phyloP scores from a whole-genome alignment of 2,329 filamentous ascomycete species.

The Ceratocystis colombiana region DNA sequence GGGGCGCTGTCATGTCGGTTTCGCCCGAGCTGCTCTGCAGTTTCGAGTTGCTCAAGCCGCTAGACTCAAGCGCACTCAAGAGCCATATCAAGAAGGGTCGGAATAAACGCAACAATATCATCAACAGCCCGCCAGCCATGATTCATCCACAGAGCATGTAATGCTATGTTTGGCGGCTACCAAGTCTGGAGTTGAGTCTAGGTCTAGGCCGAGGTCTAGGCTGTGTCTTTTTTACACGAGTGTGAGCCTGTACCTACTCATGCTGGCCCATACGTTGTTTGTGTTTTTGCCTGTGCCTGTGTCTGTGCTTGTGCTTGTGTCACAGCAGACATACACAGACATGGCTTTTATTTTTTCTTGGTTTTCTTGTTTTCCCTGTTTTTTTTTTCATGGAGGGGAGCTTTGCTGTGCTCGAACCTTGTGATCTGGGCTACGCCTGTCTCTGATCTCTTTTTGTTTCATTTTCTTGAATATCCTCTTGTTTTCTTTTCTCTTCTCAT shows the following conservation, averaged over 20 bases:
- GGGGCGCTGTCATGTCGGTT: conserved; percentile 98
- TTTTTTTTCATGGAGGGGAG: not conserved
- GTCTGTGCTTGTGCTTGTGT: not conserved
- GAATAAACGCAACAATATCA: conserved; percentile 86
- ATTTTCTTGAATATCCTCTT: not conserved
- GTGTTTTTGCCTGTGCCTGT: not conserved
- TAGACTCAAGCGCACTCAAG: conserved; percentile 92
- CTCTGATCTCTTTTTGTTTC: too few species aligned
- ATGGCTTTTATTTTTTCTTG: not conserved
- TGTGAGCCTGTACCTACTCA: not conserved
- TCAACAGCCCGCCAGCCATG: conserved; percentile 62
- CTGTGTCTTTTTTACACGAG: too few species aligned
- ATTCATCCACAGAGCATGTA: conserved; percentile 25
- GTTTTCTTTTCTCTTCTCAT: not conserved
- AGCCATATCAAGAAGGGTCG: conserved; percentile 98
- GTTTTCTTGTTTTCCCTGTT: not conserved
- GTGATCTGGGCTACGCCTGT: too few species aligned
- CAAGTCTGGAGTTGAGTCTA: not conserved
- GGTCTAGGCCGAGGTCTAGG: not conserved
- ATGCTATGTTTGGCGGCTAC: not conserved
- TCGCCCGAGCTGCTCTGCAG: conserved; percentile 88
- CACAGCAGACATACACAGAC: not conserved
- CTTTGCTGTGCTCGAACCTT: not conserved
- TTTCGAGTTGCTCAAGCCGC: conserved; percentile 90
- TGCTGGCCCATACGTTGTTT: too few species aligned